Percentiles rank a stretch among this genome's conserved stretches.
These are phyloP conservation scores for Talaromyces thailandensis DNA, from an alignment of 495 filamentous ascomycete species.

Conservation along the genomic window DNA sequence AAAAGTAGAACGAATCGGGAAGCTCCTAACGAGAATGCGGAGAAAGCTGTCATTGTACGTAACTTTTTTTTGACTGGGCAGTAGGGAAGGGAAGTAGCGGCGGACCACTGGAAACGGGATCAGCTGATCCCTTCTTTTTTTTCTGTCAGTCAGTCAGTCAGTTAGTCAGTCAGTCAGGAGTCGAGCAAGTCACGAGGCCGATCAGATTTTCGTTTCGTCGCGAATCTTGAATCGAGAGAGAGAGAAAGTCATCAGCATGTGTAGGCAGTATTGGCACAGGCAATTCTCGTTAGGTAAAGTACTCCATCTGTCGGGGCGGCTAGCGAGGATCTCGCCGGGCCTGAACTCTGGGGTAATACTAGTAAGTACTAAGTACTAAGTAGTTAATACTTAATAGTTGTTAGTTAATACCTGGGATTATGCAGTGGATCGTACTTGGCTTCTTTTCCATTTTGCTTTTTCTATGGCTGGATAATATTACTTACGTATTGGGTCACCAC, in stretches of 20 bases:
- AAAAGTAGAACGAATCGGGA: not conserved
- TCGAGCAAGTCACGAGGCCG: not conserved
- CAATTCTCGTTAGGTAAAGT: not conserved
- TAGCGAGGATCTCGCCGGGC: not conserved
- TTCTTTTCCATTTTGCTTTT: not conserved
- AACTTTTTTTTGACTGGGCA: not conserved
- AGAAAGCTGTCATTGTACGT: not conserved
- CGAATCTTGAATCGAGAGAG: not conserved
- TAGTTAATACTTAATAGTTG: not conserved
- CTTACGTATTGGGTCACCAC: not conserved
- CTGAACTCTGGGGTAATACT: constrained; percentile 1
- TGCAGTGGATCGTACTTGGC: not conserved
- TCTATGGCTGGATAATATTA: not conserved
- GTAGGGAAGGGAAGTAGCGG: not conserved
- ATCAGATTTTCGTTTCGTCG: not conserved
- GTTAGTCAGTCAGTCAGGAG: too few relatives aligned
- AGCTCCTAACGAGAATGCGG: not conserved
- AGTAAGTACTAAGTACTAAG: not conserved
- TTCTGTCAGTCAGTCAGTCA: too few relatives aligned
- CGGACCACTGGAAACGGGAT: not conserved
- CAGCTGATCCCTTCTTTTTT: not conserved
- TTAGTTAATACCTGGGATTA: not conserved
- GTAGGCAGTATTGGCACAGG: not conserved
- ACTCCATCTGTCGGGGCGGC: not conserved
- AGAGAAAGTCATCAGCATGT: not conserved